These are phyloP conservation scores for Ormosia emarginata DNA, from an alignment of 306 rosid species.

Conservation along the genomic window DNA sequence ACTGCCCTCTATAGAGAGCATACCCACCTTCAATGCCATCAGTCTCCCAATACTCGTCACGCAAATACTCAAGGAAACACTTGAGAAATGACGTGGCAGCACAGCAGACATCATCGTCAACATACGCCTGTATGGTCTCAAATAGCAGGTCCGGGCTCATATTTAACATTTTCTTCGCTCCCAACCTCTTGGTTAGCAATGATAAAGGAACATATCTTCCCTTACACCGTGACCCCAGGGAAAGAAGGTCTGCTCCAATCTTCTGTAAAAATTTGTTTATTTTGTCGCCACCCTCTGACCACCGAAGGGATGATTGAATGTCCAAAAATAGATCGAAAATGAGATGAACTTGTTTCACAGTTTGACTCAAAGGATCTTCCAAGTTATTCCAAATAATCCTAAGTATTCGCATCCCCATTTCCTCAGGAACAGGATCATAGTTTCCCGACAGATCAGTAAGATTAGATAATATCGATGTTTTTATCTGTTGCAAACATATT, in stretches of 20 bases:
- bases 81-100: slow-evolving; percentile 86
- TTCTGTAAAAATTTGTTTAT: slow-evolving; percentile 57
- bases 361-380: slow-evolving; percentile 95
- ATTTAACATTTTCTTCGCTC: slow-evolving; percentile 68
- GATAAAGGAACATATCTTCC: slow-evolving; percentile 95
- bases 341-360: slow-evolving; percentile 93
- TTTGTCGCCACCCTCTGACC: slow-evolving; percentile 69
- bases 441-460: slow-evolving; percentile 36
- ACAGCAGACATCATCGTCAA: slow-evolving; percentile 92
- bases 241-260: slow-evolving; percentile 78
- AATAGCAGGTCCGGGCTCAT: slow-evolving; percentile 61
- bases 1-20: slow-evolving; percentile 67
- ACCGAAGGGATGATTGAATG: slow-evolving; percentile 71
- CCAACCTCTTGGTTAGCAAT: slow-evolving; percentile 81
- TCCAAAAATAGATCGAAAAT: slow-evolving; percentile 87
- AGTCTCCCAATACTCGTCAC: slow-evolving; percentile 85
- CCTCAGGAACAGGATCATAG: slow-evolving; percentile 75
- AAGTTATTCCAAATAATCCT: slow-evolving; percentile 86
- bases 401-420: slow-evolving; percentile 75
- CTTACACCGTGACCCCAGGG: slow-evolving; percentile 79
- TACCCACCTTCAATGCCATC: slow-evolving; percentile 89
- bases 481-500: slow-evolving; percentile 93
- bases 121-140: slow-evolving; percentile 68
- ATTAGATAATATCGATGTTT: slow-evolving; percentile 58
- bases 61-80: slow-evolving; percentile 82